Evolutionary conservation across 495 filamentous ascomycete species (phyloP).

Genomic region (Aspergillus kassunensis): DNA sequence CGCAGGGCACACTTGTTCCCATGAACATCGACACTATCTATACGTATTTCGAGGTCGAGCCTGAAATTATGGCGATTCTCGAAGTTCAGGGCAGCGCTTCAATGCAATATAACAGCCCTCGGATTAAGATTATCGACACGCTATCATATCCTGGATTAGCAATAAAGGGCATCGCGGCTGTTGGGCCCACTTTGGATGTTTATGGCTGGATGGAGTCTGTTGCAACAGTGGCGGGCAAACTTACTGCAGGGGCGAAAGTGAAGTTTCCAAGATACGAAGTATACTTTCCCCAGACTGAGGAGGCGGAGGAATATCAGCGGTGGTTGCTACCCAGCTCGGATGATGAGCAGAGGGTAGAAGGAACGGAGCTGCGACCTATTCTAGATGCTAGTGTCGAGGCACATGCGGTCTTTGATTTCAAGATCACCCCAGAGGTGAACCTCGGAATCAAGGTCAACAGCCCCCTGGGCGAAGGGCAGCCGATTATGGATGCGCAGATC

Average conservation of each 20-base stretch:
- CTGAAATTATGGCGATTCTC: constrained; percentile 8
- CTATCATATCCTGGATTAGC: constrained; percentile 26
- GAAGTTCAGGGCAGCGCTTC: constrained; percentile 16
- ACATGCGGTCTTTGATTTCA: neutral
- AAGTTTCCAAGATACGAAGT: constrained; percentile 19
- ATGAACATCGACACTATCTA: constrained; percentile 11
- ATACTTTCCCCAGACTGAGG: constrained; percentile 22
- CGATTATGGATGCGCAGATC: constrained; percentile 1
- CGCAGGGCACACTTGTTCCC: constrained; percentile 19
- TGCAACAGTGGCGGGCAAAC: neutral
- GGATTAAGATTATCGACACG: constrained; percentile 25
- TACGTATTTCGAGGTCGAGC: constrained; percentile 19
- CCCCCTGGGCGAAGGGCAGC: neutral
- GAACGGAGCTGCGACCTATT: neutral
- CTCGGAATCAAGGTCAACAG: constrained; percentile 3
- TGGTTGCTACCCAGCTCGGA: neutral
- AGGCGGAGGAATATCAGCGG: neutral
- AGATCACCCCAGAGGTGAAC: constrained; percentile 5
- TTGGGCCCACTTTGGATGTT: constrained; percentile 30
- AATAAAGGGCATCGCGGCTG: constrained; percentile 33
- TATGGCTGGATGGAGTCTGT: constrained; percentile 15
- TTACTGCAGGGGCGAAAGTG: constrained; percentile 13
- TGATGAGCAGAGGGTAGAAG: neutral
- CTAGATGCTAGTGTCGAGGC: constrained; percentile 3
- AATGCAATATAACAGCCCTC: constrained; percentile 9